A percentile compares a stretch with the other conserved stretches of the same genome.
These are phyloP conservation scores for Acmispon strigosus DNA, from an alignment of 306 rosid genomes.

Conservation along the genomic window DNA sequence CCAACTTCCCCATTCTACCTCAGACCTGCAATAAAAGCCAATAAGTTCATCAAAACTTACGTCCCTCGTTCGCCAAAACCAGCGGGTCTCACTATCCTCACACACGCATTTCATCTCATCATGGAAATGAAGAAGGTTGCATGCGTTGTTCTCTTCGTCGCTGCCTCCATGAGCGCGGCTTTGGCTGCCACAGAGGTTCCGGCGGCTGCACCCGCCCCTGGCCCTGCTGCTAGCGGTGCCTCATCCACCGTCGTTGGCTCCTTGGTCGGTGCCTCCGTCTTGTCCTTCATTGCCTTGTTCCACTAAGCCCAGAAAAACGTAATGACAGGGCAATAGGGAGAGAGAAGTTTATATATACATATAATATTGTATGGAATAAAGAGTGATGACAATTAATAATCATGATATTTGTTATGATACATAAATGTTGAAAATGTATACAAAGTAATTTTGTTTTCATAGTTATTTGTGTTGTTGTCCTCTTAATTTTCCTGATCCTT, in stretches of 20 bases:
- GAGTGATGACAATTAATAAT: neutral
- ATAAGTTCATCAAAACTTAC: no score
- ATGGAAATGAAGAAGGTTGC: constrained; percentile 43
- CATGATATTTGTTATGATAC: neutral
- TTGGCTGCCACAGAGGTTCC: constrained; percentile 22
- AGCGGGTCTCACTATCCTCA: constrained; percentile 15
- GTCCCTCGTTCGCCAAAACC: neutral
- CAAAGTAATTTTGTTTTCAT: neutral
- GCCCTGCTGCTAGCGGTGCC: constrained; percentile 33
- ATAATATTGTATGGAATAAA: constrained; percentile 6
- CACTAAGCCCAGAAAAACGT: constrained; percentile 10
- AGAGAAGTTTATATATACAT: neutral
- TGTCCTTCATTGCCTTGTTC: constrained; percentile 47
- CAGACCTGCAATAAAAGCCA: neutral
- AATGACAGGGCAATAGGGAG: neutral
- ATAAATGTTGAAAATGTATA: neutral
- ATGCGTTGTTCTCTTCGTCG: constrained; percentile 29
- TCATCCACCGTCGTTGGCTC: constrained; percentile 34
- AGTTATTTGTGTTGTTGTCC: neutral
- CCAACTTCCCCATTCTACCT: neutral
- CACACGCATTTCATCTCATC: neutral
- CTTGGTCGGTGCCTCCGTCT: constrained; percentile 45
- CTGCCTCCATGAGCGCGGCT: constrained; percentile 34
- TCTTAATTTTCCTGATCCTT: no score
- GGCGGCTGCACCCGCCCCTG: constrained; percentile 17